Base-by-base conservation (phyloP, 2,329 filamentous ascomycete genomes). In the Pyrenophora seminiperda region DNA sequence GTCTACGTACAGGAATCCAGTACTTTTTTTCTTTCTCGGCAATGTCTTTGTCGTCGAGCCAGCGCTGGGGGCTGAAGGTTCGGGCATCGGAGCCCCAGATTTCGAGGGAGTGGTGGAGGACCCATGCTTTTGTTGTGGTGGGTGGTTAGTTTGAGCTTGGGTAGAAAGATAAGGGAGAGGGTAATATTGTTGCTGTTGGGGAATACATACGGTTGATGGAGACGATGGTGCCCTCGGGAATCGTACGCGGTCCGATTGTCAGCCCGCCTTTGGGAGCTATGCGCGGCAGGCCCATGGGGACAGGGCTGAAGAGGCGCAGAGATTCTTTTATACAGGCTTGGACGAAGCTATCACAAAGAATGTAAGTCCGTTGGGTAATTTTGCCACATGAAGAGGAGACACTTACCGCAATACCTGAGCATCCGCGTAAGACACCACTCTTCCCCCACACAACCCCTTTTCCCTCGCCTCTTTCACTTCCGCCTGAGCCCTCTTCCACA, bases 261-360 rank as follows among this genome's bases (percentile, higher is more conserved):
- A 75, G 46, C 2, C 73, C 70, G 17, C 61, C 68, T 11, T 55
- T 40, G 0, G 68, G 71, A 1, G 56, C 67, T 5, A 72, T 60
- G 2, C 71, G 65, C 0, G 63, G 58, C 20, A 72, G 62, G 7
- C 66, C 67, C 31, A 67, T 65, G 2, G 61, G 59, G 6, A 66
- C 63, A 0, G 59, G 59, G 3, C 69, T 58, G 42, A 75, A 68
- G 15, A 73, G 58, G 0, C 74, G 69, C 27, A 70, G 65, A 5
- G 72, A 64, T 49, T 77, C 74, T 54, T 75, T 75, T 1, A 53
- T 41, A 1, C 45, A 53, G 0, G 45, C 52, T 31, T 50, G 51
- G 67, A 55, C 18, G 2, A 30, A 41, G 7, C 44, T 47, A 1
- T 4, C 24, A 13, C 7, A 13, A 3, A n/a, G 2, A 7, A 7